phyloP scores from a whole-genome alignment of 345 rosid genomes.

The Nasturtium officinale region DNA sequence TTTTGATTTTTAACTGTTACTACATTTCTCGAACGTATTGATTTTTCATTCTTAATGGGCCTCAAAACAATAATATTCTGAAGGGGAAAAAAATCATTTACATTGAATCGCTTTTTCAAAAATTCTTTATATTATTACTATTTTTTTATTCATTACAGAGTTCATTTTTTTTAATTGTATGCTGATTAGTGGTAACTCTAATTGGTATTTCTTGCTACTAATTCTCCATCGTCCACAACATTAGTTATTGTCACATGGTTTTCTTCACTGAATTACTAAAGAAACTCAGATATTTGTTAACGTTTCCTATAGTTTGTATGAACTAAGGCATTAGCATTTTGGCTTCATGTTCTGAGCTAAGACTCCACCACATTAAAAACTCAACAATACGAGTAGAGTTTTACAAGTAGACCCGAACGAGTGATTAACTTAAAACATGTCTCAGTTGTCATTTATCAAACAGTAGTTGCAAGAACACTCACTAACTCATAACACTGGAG shows the following conservation, averaged over 20 bases:
- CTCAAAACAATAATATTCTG: no score
- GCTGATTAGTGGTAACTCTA: no score
- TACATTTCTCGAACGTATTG: not conserved
- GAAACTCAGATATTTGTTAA: not conserved
- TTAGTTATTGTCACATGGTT: no score
- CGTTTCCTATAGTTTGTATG: not conserved
- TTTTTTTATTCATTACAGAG: no score
- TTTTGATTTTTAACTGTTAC: not conserved
- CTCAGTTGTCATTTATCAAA: constrained; percentile 7
- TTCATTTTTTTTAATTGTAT: no score
- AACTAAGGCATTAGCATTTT: not conserved
- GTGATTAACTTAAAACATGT: not conserved
- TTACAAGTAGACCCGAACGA: not conserved
- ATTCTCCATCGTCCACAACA: not conserved
- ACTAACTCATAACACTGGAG: constrained; percentile 53
- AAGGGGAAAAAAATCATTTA: no score
- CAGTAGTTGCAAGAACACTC: constrained; percentile 51
- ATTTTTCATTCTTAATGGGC: not conserved
- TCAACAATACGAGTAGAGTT: not conserved
- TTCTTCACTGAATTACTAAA: not conserved
- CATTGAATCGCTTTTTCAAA: no score
- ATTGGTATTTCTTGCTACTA: no score
- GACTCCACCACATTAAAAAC: not conserved
- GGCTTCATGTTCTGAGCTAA: not conserved
- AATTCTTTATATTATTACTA: no score